Evolutionary conservation across 176 grass and related monocot species (phyloP), one percentile per base, ranked within the genome.

Genomic region (Alopecurus myosuroides): DNA sequence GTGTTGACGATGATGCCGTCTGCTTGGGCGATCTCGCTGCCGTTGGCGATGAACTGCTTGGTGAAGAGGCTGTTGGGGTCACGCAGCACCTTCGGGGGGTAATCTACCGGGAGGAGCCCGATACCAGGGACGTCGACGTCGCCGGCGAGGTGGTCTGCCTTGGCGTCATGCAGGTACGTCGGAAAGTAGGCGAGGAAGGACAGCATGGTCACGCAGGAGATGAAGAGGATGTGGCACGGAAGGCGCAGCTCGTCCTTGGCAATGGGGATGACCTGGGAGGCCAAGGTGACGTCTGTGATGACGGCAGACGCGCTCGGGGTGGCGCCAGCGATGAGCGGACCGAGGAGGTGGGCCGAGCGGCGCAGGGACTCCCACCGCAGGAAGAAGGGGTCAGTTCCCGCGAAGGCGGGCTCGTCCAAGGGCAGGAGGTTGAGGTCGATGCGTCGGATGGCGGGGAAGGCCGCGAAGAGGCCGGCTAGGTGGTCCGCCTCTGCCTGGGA

Each of bases 1-100:
- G 90, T 95, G 78, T 95, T 95, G 28, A 92, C 42, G 0, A 95
- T 26, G 9, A 90, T 63, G 52, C 88, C 82, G 35, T 90, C 82
- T 15, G 68, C 74, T 2, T 84, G 51, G 44, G 25, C 11, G 40
- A 92, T 31, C 9, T 15, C 58, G 6, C 68, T 78, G 42, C 90
- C 85, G 18, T 89, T 92, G 9, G 70, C 62, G 39, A 96, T 79
- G 71, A 91, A 89, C 19, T 85, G 87, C 73, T 78, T 88, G 5
- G 91, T 91, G 80, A 96, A 96, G 37, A 93, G 86, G 0, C 77
- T 67, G 73, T 68, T 60, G 30, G 64, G 74, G 67, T 96, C 61
- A 11, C 72, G 77, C 28, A 96, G 77, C 29, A 23, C 28, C 37
- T n/a, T n/a, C n/a, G n/a, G n/a, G n/a, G 93, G 37, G 11, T 3